Conservation (phyloP, 2,329 filamentous ascomycete species). For the Fusarium albosuccineum region DNA sequence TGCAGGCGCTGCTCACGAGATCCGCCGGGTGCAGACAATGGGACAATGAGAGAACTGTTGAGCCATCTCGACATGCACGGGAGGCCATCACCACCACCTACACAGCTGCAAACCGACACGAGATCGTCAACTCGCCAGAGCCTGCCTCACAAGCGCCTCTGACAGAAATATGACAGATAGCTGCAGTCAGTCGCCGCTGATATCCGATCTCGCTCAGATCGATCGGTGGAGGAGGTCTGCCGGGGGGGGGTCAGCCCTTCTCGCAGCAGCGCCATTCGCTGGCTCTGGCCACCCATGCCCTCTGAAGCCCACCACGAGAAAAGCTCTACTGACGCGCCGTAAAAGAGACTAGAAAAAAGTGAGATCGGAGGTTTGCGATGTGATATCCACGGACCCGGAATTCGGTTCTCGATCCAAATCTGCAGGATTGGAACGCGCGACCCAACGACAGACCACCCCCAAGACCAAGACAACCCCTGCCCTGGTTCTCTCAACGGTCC, state of each 20-base stretch:
- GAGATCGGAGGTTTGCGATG: not conserved
- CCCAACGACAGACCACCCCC: not conserved
- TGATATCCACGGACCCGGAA: slow-evolving; percentile 22
- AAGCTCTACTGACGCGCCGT: not conserved
- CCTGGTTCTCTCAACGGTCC: slow-evolving; percentile 27
- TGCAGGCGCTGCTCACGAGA: not conserved
- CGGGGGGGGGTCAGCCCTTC: not conserved
- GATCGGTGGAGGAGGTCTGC: not conserved
- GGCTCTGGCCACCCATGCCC: too few species aligned
- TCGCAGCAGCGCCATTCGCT: not conserved
- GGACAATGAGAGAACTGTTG: not conserved
- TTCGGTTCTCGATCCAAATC: slow-evolving; percentile 15
- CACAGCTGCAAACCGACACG: too few species aligned
- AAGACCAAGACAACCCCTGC: slow-evolving; percentile 19
- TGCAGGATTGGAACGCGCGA: not conserved
- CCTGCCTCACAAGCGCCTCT: too few species aligned
- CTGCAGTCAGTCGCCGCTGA: not conserved
- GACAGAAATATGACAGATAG: too few species aligned
- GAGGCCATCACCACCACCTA: not conserved
- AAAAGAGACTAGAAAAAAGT: not conserved
- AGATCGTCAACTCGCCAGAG: not conserved
- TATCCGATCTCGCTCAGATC: not conserved
- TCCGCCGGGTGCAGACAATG: not conserved
- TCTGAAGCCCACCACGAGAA: not conserved
- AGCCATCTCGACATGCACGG: not conserved